Conservation (phyloP, 352 stramenopile genomes). For the Hyaloperonospora arabidopsidis region DNA sequence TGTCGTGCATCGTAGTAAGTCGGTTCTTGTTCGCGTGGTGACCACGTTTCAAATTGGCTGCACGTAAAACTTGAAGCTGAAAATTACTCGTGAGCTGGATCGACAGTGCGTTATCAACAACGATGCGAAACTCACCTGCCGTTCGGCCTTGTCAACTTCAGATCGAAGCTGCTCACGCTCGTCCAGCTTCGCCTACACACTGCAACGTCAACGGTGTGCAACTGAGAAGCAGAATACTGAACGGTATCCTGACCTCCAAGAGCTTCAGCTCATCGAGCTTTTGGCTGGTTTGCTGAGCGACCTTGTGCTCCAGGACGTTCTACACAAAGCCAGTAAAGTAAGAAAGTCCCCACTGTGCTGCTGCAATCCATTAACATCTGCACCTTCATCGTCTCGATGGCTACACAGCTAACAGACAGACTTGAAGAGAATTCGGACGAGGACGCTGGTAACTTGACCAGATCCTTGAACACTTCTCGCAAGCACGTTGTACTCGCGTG, state of each 20-base stretch:
- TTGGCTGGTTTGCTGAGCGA: slow-evolving; percentile 23
- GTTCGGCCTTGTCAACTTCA: slow-evolving; percentile 25
- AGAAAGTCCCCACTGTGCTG: not conserved
- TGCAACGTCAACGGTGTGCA: not conserved
- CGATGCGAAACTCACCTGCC: slow-evolving; percentile 15
- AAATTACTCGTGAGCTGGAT: not conserved
- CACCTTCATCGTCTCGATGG: slow-evolving; percentile 11
- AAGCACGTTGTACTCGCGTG: slow-evolving; percentile 8
- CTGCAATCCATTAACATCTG: slow-evolving; percentile 6
- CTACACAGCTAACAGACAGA: slow-evolving; percentile 2
- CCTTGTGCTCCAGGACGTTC: slow-evolving; percentile 20
- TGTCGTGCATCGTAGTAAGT: slow-evolving; percentile 1
- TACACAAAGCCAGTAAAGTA: slow-evolving; percentile 1
- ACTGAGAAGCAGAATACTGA: not conserved
- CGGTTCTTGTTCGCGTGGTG: slow-evolving; percentile 6
- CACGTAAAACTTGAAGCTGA: slow-evolving; percentile 18
- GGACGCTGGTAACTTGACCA: not conserved
- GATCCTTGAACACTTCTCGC: slow-evolving; percentile 5
- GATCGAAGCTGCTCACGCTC: slow-evolving; percentile 26
- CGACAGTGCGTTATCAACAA: not conserved
- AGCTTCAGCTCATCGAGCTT: slow-evolving; percentile 30
- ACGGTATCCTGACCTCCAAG: slow-evolving; percentile 22
- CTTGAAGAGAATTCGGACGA: not conserved
- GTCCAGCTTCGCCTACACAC: slow-evolving; percentile 24
- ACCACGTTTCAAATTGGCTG: not conserved